phyloP scores from a whole-genome alignment of 2,329 filamentous ascomycete genomes.

The Microdochium nivale region DNA sequence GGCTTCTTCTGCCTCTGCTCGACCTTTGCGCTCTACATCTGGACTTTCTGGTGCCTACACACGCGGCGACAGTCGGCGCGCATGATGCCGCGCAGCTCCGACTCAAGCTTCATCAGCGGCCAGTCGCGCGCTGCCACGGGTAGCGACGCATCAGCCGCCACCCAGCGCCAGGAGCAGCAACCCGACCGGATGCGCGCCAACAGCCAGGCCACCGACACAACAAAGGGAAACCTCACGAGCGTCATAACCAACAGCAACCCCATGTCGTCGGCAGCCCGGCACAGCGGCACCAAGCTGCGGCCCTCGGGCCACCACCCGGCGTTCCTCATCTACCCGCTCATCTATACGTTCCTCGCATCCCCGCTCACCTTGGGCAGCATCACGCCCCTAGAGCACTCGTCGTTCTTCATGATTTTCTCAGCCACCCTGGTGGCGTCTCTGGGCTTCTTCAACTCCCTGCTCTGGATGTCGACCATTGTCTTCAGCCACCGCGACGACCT shows the following conservation, averaged over 20 bases:
- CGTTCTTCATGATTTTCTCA: neutral
- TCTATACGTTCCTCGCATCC: neutral
- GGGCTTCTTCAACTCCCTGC: neutral
- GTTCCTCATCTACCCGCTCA: neutral
- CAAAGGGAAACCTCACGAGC: neutral
- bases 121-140: neutral
- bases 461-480: neutral
- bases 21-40: neutral
- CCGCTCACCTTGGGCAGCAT: neutral
- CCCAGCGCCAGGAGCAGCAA: neutral
- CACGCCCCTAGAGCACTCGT: neutral
- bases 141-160: neutral
- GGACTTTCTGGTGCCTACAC: neutral
- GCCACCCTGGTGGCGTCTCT: neutral
- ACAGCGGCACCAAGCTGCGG: neutral
- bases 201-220: neutral
- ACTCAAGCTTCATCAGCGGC: neutral
- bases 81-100: neutral
- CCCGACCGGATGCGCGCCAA: neutral
- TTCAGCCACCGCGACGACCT: neutral
- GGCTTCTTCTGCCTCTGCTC: neutral
- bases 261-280: neutral
- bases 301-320: constrained; percentile 1
- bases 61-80: neutral
- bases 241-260: neutral